Conservation (phyloP, 2,329 filamentous ascomycete genomes). For the Trichoderma oligosporum region DNA sequence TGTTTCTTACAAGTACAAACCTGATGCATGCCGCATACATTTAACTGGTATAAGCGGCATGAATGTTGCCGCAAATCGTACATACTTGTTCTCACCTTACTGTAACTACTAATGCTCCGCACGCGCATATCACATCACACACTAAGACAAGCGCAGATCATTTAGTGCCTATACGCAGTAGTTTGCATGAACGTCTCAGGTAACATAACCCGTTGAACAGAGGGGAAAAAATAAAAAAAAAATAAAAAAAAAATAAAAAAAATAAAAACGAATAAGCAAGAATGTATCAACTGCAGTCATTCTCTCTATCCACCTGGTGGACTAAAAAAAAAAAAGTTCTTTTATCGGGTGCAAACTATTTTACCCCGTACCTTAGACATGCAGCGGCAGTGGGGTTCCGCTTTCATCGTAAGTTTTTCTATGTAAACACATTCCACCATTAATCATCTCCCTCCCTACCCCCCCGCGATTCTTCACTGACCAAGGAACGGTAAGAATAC, state of each 20-base stretch:
- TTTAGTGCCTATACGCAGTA: too few relatives aligned
- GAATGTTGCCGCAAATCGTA: not conserved
- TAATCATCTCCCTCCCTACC: not conserved
- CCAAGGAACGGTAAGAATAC: not conserved
- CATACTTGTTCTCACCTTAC: too few relatives aligned
- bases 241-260: not conserved
- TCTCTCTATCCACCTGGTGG: too few relatives aligned
- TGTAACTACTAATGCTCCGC: not conserved
- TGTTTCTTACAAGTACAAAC: not conserved
- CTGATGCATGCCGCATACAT: not conserved
- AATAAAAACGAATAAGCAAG: not conserved
- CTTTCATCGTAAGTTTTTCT: not conserved
- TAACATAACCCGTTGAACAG: too few relatives aligned
- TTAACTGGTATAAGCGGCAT: not conserved
- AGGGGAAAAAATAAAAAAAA: too few relatives aligned
- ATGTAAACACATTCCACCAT: not conserved
- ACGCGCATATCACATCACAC: conserved; percentile 3
- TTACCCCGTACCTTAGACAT: not conserved
- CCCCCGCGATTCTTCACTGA: not conserved
- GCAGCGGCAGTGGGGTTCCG: not conserved
- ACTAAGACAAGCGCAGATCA: conserved; percentile 12
- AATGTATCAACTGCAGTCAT: not conserved
- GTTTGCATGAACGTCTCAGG: too few relatives aligned
- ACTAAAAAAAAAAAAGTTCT: conserved; percentile 9
- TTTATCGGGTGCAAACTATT: not conserved